Base-by-base conservation (phyloP, 805 yeast genomes). In the Starmerella floricola region DNA sequence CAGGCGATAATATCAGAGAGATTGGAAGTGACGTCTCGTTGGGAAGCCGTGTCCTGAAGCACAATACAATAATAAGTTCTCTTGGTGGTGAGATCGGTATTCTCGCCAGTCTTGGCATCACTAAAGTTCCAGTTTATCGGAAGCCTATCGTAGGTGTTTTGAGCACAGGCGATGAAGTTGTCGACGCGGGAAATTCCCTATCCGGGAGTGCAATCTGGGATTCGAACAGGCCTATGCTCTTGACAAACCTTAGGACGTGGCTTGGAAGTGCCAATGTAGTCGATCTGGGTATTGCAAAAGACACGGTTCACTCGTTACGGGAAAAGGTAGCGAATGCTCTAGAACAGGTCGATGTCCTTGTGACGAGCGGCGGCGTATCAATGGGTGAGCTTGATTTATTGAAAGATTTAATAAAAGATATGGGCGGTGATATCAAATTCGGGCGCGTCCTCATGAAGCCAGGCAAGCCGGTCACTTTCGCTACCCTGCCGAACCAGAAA, bases 401-500 rank as follows among this genome's bases (percentile, higher is more conserved):
- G 31, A 72, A 72, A 42, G 76, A 76, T 0, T 60, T 66, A 0
- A 67, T 72, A 19, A 71, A 69, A 44, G 52, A 64, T 28, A 48
- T 72, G 15, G 57, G 59, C 0, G 77, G 75, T 1, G 50, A 45
- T 0, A 67, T 72, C 29, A 73, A 70, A 45, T 72, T 72, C 52
- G 78, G 78, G 4, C 55, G 77, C 32, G 75, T 72, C 6, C 64
- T 65, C n/a, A 72, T 72, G 74, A 72, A 72, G 48, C 78, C 78
- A 1, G 78, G 78, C 0, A 72, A 72, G 47, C 78, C 78, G 2
- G 68, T 74, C 1, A 72, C 78, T 1, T 72, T 71, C 60, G 77
- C 76, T 0, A 69, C 74, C 0, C 42, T 64, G 10, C 30, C 44
- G 13, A 42, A 46, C 8, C 53, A 52, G 2, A 67, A 60, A 40